phyloP scores from a whole-genome alignment of 2,329 filamentous ascomycete genomes.

The Sarocladiaceae sp. region DNA sequence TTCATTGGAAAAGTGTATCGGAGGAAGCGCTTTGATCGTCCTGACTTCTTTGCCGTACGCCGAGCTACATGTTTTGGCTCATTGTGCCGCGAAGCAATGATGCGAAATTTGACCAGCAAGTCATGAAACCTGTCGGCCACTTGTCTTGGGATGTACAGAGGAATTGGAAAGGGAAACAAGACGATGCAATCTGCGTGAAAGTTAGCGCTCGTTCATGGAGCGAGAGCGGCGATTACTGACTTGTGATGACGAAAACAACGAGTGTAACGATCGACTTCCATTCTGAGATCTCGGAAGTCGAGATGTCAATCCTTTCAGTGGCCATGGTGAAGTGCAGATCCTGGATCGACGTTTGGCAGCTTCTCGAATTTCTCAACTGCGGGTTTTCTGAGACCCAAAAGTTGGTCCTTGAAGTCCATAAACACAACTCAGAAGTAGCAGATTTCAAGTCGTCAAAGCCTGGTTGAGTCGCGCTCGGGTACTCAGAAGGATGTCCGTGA shows the following conservation, averaged over 20 bases:
- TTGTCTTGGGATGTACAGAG: slow-evolving; percentile 52
- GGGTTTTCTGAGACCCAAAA: too few species aligned
- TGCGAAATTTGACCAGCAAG: slow-evolving; percentile 31
- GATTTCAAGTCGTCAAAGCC: too few species aligned
- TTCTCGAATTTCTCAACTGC: too few species aligned
- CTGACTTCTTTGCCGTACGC: not conserved
- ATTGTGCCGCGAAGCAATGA: slow-evolving; percentile 43
- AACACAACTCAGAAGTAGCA: too few species aligned
- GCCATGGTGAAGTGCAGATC: slow-evolving; percentile 3
- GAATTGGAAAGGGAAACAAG: slow-evolving; percentile 47
- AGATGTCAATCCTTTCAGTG: slow-evolving; percentile 12
- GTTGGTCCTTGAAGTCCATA: too few species aligned
- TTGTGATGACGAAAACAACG: slow-evolving; percentile 64
- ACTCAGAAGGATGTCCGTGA: too few species aligned
- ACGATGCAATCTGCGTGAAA: slow-evolving; percentile 1
- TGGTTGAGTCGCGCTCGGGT: too few species aligned
- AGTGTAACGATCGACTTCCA: slow-evolving; percentile 70
- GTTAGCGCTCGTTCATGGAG: not conserved
- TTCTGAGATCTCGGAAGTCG: slow-evolving; percentile 43
- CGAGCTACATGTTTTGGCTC: slow-evolving; percentile 14
- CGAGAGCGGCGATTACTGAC: slow-evolving; percentile 39
- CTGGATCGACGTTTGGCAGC: not conserved
- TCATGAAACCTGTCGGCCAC: slow-evolving; percentile 42
- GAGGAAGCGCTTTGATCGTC: slow-evolving; percentile 35
- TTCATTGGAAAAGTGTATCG: slow-evolving; percentile 60